Evolutionary conservation across 805 yeast species (phyloP).

Genomic region (Kodamaea kaohsiungensis): DNA sequence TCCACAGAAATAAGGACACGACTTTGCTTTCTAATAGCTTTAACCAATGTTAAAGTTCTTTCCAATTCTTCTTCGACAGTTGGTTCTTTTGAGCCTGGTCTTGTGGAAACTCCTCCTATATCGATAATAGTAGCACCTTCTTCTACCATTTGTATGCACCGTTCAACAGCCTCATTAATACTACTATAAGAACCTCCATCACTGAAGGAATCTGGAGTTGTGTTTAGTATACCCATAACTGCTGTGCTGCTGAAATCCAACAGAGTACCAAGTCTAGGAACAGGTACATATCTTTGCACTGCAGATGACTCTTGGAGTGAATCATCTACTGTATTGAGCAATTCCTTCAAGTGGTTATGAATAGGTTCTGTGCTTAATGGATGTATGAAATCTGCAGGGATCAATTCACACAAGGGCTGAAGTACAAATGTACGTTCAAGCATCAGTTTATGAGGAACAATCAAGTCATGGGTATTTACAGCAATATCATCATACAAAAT

Average conservation of each 20-base stretch:
- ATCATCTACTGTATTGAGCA: conserved; percentile 40
- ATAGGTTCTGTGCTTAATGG: conserved; percentile 87
- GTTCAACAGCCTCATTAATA: conserved; percentile 41
- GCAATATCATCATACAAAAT: conserved; percentile 64
- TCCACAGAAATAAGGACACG: conserved; percentile 74
- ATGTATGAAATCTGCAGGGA: conserved; percentile 66
- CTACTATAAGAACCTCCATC: conserved; percentile 66
- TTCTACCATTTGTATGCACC: conserved; percentile 50
- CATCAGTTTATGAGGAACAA: conserved; percentile 86
- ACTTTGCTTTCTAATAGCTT: conserved; percentile 49
- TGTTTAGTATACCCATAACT: conserved; percentile 85
- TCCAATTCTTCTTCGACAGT: conserved; percentile 63
- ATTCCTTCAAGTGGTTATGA: conserved; percentile 61
- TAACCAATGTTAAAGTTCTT: conserved; percentile 71
- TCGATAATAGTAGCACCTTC: conserved; percentile 80
- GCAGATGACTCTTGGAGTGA: conserved; percentile 51
- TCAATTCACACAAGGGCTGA: conserved; percentile 81
- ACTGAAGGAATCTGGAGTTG: conserved; percentile 94
- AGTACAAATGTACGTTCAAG: conserved; percentile 88
- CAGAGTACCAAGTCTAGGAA: conserved; percentile 23
- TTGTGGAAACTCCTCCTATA: conserved; percentile 92
- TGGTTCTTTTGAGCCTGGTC: conserved; percentile 76
- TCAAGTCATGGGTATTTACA: conserved; percentile 57
- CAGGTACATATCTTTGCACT: conserved; percentile 54
- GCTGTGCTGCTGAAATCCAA: conserved; percentile 57